Evolutionary conservation across 129 eudicot species (phyloP).

Genomic region (Tagetes patula): DNA sequence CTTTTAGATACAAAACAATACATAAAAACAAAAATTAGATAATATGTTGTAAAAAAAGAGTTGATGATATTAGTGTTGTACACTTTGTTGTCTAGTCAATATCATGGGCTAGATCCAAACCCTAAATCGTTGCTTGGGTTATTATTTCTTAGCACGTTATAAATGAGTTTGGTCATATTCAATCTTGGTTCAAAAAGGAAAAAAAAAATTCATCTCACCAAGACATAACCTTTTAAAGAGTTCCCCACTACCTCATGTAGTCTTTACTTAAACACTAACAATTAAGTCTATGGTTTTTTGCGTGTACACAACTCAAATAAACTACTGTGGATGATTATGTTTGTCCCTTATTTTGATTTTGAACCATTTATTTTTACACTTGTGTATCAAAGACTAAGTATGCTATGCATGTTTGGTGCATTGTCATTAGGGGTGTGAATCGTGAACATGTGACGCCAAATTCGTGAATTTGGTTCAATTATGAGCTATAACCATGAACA

Average conservation of each 20-base stretch:
- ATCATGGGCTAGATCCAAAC: conserved; percentile 5
- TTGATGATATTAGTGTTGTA: background rate
- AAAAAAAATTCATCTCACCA: conserved; percentile 4
- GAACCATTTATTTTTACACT: background rate
- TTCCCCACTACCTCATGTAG: conserved; percentile 7
- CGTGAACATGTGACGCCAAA: too few relatives aligned
- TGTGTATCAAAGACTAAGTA: background rate
- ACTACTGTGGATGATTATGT: conserved; percentile 9
- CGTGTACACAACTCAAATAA: conserved; percentile 13
- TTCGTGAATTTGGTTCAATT: too few relatives aligned
- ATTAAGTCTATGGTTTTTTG: conserved; percentile 7
- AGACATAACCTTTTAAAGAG: background rate
- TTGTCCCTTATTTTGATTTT: conserved; percentile 5
- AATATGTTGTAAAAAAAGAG: background rate
- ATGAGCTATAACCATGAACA: too few relatives aligned
- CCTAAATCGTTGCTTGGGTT: background rate
- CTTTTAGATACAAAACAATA: background rate
- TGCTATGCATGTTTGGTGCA: background rate
- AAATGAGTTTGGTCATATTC: conserved; percentile 5
- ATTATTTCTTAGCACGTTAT: background rate
- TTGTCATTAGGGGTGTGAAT: too few relatives aligned
- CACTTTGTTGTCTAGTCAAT: background rate
- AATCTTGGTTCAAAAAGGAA: background rate
- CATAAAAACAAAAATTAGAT: background rate
- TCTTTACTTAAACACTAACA: conserved; percentile 10